Base-by-base conservation (phyloP, 768 basidiomycete genomes). In the Termitomyces eurrhizus region DNA sequence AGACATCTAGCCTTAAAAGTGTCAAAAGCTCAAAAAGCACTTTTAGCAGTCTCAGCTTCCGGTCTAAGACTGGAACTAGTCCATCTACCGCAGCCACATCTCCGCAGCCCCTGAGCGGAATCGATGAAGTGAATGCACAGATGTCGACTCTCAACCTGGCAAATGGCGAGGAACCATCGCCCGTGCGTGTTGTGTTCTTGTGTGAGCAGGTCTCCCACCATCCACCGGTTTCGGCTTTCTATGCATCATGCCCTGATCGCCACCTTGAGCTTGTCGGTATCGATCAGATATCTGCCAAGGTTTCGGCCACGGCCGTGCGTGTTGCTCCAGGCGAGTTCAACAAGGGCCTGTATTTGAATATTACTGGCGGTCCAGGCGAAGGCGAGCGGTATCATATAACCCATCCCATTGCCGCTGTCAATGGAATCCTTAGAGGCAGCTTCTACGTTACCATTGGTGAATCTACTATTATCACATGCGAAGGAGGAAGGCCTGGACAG, bases 161-260 rank as follows among this genome's bases (percentile, higher is more conserved):
- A 35, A 66, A 62, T 44, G 65, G 59, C 16, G 56, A 60, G 29
- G 65, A 61, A 36, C 41, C 39, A 14, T 11, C 63, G 1, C 69
- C 59, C 5, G 53, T 70, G 16, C 89, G 93, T 37, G 84, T 95
- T 48, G 83, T 85, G 7, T 96, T 84, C 72, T 74, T 95, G 51
- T 96, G 94, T 14, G 95, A 97, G 72, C 95, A 97, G 73, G 87
- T 98, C 51, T 97, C 92, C 2, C 97, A 99, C 74, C 97, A 99
- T 68, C 97, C 97, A 0, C 97, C 97, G 3, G 85, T 98, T 35
- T 96, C 93, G 1, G 87, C 90, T 0, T 96, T 87, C 69, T 87
- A 86, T 63, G 92, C 90, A 7, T 63, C 76, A 4, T 95, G 92
- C 72, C 93, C 95, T 0, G 76, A 84, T 45, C 83, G 86, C 29